These are phyloP conservation scores for Aechmea fasciata DNA, from an alignment of 176 grass and related monocot genomes.

Conservation along the genomic window DNA sequence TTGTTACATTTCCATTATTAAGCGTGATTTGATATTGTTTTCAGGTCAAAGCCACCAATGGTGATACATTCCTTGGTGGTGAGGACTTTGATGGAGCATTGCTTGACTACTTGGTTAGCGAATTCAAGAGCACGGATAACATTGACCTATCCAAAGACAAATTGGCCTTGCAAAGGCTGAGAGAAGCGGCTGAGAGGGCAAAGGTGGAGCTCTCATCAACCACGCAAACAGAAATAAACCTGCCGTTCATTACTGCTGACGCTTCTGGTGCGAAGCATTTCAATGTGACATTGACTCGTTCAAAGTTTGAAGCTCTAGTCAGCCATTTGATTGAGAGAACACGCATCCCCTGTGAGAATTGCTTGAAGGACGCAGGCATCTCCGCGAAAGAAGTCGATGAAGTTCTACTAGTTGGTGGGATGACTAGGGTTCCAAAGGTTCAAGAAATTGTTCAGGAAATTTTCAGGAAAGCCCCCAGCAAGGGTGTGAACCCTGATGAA, in stretches of 20 bases:
- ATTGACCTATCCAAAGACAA: constrained; percentile 86
- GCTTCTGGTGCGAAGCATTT: constrained; percentile 89
- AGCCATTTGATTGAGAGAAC: constrained; percentile 76
- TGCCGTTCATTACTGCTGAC: constrained; percentile 95
- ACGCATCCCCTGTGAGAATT: constrained; percentile 63
- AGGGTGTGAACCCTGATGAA: constrained; percentile 97
- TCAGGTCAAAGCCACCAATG: constrained; percentile 97
- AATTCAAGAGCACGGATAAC: constrained; percentile 84
- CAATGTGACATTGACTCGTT: constrained; percentile 84
- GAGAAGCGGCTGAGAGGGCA: constrained; percentile 97
- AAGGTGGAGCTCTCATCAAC: constrained; percentile 97
- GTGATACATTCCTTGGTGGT: constrained; percentile 97
- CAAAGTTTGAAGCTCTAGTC: constrained; percentile 83
- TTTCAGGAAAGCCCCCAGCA: constrained; percentile 84
- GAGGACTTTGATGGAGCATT: constrained; percentile 86
- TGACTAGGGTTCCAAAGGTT: constrained; percentile 96
- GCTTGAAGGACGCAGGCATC: constrained; percentile 88
- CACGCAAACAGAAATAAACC: constrained; percentile 83
- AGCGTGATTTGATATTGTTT: constrained; percentile 13
- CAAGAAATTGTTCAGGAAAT: constrained; percentile 84
- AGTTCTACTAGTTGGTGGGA: constrained; percentile 88
- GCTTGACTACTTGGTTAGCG: constrained; percentile 75
- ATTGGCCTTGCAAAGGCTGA: constrained; percentile 82
- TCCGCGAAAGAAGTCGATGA: constrained; percentile 86
- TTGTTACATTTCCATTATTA: neutral